A percentile compares a stretch with the other conserved stretches of the same genome.
Evolutionary conservation across 192 early-diverging fungal species (phyloP).

Genomic region (Funneliformis geosporum): DNA sequence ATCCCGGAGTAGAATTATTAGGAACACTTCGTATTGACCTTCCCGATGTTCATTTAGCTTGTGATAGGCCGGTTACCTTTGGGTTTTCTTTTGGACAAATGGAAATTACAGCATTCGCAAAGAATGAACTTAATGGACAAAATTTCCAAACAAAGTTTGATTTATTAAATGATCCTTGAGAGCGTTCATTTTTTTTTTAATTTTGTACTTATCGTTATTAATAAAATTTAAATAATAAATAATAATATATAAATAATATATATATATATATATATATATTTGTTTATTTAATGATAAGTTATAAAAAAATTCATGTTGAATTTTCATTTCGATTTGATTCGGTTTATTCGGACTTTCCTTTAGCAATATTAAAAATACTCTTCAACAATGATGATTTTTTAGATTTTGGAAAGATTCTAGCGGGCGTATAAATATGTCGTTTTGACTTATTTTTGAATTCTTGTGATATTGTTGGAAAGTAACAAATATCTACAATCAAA

Average conservation of each 20-base stretch:
- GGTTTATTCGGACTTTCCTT: too few relatives aligned
- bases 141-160: not conserved
- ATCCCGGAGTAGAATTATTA: not conserved
- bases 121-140: not conserved
- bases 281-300: too few relatives aligned
- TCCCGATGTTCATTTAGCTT: not conserved
- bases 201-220: too few relatives aligned
- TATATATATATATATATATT: too few relatives aligned
- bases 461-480: constrained; percentile 18
- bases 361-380: too few relatives aligned
- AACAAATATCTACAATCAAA: not conserved
- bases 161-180: not conserved
- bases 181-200: too few relatives aligned
- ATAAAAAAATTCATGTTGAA: too few relatives aligned
- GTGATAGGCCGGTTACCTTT: not conserved
- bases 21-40: not conserved
- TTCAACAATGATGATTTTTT: not conserved
- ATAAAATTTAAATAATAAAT: too few relatives aligned
- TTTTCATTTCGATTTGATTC: too few relatives aligned
- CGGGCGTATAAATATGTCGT: not conserved
- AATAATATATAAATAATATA: too few relatives aligned
- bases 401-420: not conserved
- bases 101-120: not conserved
- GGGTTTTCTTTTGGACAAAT: not conserved
- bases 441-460: not conserved